Evolutionary conservation across 345 rosid species (phyloP), one percentile per base, ranked within the genome.

Genomic region (Microthlaspi erraticum): DNA sequence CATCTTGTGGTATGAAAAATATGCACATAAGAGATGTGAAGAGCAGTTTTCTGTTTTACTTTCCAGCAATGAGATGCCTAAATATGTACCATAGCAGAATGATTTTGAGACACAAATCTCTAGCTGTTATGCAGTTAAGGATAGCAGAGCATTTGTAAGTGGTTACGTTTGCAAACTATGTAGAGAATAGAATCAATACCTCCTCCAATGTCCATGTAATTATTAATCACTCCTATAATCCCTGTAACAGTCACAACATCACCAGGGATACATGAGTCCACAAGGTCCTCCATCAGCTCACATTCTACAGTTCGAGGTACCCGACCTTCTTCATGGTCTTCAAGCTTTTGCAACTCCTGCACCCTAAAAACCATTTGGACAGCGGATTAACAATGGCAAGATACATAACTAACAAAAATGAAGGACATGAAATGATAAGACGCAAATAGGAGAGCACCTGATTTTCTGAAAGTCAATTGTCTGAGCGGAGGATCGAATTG

Each of bases 231-330:
- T 79, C 84, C 88, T 76, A 94, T 85, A 76, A 91, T 88, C 69
- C 97, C 99, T 75, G 91, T 86, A 69, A 94, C 95, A 59, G 96
- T 94, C 70, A 91, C 95, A 65, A 93, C 99, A 81, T 93, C 99
- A 67, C 99, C 99, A 71, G 99, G 98, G 74, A 91, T 91, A 78
- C 97, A 94, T 2, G 80, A 73, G 74, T 86, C 96, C 68, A 89
- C 95, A 64, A 91, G 93, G 81, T 94, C 97, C 81, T 89, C 95
- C 46, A 81, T 86, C 75, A 94, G 81, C 72, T 94, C 99, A 73
- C 99, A 94, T 68, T 94, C 99, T 23, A 91, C 99, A 29, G 96
- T 91, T 72, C 99, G 88, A 70, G 99, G 99, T 64, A 94, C 93
- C 62, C 99, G 83, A 31, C 99, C 99, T 79, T 94, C 97, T 85